Percentiles rank a stretch among this genome's conserved stretches.
phyloP scores from a whole-genome alignment of 2,329 filamentous ascomycete species.

The Penicillium sp. region DNA sequence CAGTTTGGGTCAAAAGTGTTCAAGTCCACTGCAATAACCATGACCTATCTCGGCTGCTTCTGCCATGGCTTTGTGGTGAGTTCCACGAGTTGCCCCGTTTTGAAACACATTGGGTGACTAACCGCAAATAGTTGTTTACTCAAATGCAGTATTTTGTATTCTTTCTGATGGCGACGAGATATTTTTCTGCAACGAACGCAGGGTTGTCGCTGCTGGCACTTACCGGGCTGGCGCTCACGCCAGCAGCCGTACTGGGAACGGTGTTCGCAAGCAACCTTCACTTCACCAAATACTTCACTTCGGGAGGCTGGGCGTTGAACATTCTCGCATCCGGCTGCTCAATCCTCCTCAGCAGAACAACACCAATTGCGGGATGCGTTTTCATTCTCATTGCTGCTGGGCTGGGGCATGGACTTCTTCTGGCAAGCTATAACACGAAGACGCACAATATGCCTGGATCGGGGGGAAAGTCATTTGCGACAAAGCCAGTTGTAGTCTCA shows the following conservation, averaged over 20 bases:
- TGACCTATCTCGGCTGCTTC: slow-evolving; percentile 39
- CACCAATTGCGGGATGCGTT: slow-evolving; percentile 31
- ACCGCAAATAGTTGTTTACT: slow-evolving; percentile 33
- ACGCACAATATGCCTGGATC: slow-evolving; percentile 35
- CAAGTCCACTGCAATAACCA: slow-evolving; percentile 28
- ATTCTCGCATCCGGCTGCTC: slow-evolving; percentile 35
- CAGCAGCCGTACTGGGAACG: slow-evolving; percentile 17
- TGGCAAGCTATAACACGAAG: slow-evolving; percentile 37
- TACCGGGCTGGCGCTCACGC: slow-evolving; percentile 23
- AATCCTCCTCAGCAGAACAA: slow-evolving; percentile 31
- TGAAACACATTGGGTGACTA: neutral
- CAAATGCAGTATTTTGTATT: slow-evolving; percentile 41
- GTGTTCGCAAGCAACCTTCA: slow-evolving; percentile 12
- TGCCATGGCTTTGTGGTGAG: slow-evolving; percentile 42
- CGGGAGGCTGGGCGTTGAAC: slow-evolving; percentile 38
- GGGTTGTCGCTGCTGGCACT: slow-evolving; percentile 38
- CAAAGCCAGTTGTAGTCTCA: slow-evolving; percentile 12
- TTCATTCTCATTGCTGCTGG: slow-evolving; percentile 36
- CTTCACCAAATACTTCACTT: slow-evolving; percentile 37
- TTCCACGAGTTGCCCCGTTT: neutral
- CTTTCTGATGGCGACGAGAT: slow-evolving; percentile 36
- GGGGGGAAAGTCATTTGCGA: slow-evolving; percentile 34
- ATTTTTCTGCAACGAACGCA: slow-evolving; percentile 27
- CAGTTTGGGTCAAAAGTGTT: slow-evolving; percentile 38
- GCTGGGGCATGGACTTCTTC: slow-evolving; percentile 39